Base-by-base conservation (phyloP, 192 early-diverging fungal species). In the Coemansia sp. region DNA sequence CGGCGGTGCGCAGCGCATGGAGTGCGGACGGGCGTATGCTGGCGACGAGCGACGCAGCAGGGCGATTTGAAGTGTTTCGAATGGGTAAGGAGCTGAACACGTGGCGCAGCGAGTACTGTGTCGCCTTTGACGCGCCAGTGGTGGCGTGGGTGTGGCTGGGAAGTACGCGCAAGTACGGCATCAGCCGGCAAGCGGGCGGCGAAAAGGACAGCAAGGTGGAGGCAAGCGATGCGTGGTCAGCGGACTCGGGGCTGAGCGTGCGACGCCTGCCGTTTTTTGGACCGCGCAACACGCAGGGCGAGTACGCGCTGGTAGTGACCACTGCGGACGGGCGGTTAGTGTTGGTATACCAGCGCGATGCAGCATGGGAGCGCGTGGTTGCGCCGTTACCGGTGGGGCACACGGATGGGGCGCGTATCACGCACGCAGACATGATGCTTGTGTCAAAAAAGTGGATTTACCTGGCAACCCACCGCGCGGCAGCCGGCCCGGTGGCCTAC, bases 401-500 rank as follows among this genome's bases (percentile, higher is more conserved):
- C 21, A 39, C 39, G 54, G 68, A 63, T 46, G 39, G 17, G 14
- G 39, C 39, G 14, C 39, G 39, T 20, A 82, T 82, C 39, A 76
- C 74, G 8, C 79, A 82, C 50, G 79, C 74, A 22, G 79, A 82
- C 66, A 82, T 82, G 79, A 76, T 76, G 79, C 71, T 82, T 7
- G 71, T 82, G 24, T 82, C 79, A 6, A 82, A 76, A 58, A 82
- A 82, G 39, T 82, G 79, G 79, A 82, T 82, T 36, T 82, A 76
- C 54, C 54, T 82, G 33, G 61, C 79, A 2, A 64, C 59, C 0
- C 79, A 82, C 57, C 74, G 79, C 5, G 79, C 79, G 0, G 79
- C 67, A 10, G 74, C 79, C 2, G 54, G 64, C 17, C 63, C 79
- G 0, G 74, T 76, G 9, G 33, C 65, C 10, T 59, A 82, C 51